Percentiles rank a stretch among this genome's conserved stretches.
Conservation (phyloP, 805 yeast genomes). For the Candida vartiovaarae region DNA sequence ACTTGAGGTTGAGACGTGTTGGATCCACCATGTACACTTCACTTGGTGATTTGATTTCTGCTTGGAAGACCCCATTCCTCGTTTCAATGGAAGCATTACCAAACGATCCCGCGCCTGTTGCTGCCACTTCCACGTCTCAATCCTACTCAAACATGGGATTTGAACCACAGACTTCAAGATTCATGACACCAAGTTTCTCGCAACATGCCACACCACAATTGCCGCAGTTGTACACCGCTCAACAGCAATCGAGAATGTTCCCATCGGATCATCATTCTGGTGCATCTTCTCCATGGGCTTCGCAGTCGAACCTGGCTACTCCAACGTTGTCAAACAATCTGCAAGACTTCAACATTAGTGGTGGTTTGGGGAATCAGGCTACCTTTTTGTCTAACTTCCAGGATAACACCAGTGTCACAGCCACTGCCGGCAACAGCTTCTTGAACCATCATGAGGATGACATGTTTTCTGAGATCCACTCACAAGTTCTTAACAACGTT, state of each 20-base stretch:
- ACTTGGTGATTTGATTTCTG: constrained; percentile 45
- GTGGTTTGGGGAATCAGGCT: constrained; percentile 11
- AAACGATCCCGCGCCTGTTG: too few relatives aligned
- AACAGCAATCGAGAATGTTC: constrained; percentile 1
- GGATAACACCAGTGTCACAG: neutral
- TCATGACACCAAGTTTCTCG: constrained; percentile 1
- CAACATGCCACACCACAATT: constrained; percentile 8
- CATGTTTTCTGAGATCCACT: constrained; percentile 32
- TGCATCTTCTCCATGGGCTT: constrained; percentile 18
- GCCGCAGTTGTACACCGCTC: constrained; percentile 12
- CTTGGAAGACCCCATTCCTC: constrained; percentile 58
- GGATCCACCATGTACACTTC: constrained; percentile 45
- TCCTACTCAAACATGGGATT: neutral
- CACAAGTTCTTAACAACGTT: constrained; percentile 35
- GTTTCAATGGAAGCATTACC: constrained; percentile 29
- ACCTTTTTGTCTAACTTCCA: constrained; percentile 9
- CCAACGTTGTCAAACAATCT: neutral
- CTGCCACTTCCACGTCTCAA: neutral
- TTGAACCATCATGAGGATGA: constrained; percentile 15
- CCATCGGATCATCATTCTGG: constrained; percentile 6
- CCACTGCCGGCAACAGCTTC: neutral
- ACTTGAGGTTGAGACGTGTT: constrained; percentile 50
- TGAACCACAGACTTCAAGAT: constrained; percentile 1
- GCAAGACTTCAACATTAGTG: constrained; percentile 1
- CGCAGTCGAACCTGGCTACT: constrained; percentile 3